A percentile compares a stretch with the other conserved stretches of the same genome.
These are phyloP conservation scores for Geopyxis carbonaria DNA, from an alignment of 495 filamentous ascomycete genomes.

Conservation along the genomic window DNA sequence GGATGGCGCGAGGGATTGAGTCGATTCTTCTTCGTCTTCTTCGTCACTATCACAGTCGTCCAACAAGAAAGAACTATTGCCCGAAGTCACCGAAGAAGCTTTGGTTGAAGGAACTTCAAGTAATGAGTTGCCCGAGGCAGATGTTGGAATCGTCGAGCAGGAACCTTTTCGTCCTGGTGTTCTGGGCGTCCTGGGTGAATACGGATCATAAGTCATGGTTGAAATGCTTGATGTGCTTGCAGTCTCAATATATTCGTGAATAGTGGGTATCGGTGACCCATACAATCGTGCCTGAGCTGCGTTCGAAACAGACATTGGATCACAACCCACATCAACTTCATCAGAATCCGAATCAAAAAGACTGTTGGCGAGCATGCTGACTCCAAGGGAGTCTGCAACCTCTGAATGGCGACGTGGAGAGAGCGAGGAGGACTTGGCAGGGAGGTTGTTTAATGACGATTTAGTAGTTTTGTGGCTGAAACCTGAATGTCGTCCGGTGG, in stretches of 20 bases:
- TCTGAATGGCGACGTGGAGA: conserved; percentile 1
- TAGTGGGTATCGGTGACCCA: conserved; percentile 1
- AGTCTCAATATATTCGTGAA: conserved; percentile 1
- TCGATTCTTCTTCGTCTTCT: too few species aligned
- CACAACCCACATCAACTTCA: background rate
- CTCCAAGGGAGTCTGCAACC: too few species aligned
- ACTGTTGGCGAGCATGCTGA: conserved; percentile 1
- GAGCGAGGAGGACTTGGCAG: too few species aligned
- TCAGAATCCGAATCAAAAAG: background rate
- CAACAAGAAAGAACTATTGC: background rate
- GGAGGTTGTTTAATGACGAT: too few species aligned
- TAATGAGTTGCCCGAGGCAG: background rate
- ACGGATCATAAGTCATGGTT: too few species aligned
- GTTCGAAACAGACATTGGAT: background rate
- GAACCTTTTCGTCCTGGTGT: too few species aligned
- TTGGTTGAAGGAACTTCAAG: background rate
- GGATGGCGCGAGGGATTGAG: too few species aligned
- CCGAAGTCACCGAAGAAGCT: background rate
- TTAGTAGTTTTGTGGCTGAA: too few species aligned
- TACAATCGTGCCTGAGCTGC: background rate
- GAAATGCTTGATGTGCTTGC: background rate
- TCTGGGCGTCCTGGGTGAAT: too few species aligned
- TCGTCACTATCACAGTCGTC: background rate
- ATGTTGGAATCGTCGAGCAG: conserved; percentile 3
- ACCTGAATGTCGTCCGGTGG: too few species aligned